phyloP scores from a whole-genome alignment of 2,329 filamentous ascomycete species.

The Xylariaceae sp. region DNA sequence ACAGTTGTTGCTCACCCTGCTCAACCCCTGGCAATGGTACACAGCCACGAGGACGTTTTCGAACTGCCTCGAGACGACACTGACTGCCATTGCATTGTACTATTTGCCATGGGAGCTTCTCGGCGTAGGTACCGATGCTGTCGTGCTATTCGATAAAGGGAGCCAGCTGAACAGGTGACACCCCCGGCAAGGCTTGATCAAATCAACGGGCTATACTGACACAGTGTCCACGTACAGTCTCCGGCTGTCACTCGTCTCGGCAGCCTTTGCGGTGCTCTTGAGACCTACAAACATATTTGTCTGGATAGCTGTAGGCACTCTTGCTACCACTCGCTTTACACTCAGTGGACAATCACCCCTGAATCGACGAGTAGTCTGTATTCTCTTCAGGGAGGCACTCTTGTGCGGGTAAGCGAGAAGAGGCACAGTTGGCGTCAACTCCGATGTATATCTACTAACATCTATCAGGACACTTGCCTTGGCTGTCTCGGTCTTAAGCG shows the following conservation, averaged over 20 bases:
- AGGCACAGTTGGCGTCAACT: too few relatives aligned
- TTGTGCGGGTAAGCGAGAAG: constrained; percentile 52
- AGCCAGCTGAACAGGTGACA: constrained; percentile 31
- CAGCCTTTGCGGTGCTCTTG: constrained; percentile 76
- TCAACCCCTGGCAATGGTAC: constrained; percentile 95
- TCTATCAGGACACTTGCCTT: constrained; percentile 46
- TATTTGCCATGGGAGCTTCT: constrained; percentile 83
- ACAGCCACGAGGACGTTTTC: constrained; percentile 90
- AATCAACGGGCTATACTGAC: constrained; percentile 27
- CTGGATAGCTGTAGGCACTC: constrained; percentile 64
- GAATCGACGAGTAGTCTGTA: constrained; percentile 38
- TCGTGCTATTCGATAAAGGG: constrained; percentile 24
- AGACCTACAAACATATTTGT: constrained; percentile 86
- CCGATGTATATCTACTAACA: constrained; percentile 7
- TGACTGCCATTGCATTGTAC: constrained; percentile 74
- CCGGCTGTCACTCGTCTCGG: constrained; percentile 63
- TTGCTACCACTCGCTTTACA: constrained; percentile 42
- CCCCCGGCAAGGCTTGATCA: too few relatives aligned
- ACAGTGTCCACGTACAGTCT: constrained; percentile 37
- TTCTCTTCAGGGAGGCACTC: constrained; percentile 57
- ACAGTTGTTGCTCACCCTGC: constrained; percentile 63
- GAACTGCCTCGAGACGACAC: constrained; percentile 85
- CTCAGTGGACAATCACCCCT: constrained; percentile 38
- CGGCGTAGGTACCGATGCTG: constrained; percentile 32
- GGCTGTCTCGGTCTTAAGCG: constrained; percentile 58